Evolutionary conservation across 352 stramenopile species (phyloP), one percentile per base, ranked within the genome.

Genomic region (Globisporangium okanoganense): DNA sequence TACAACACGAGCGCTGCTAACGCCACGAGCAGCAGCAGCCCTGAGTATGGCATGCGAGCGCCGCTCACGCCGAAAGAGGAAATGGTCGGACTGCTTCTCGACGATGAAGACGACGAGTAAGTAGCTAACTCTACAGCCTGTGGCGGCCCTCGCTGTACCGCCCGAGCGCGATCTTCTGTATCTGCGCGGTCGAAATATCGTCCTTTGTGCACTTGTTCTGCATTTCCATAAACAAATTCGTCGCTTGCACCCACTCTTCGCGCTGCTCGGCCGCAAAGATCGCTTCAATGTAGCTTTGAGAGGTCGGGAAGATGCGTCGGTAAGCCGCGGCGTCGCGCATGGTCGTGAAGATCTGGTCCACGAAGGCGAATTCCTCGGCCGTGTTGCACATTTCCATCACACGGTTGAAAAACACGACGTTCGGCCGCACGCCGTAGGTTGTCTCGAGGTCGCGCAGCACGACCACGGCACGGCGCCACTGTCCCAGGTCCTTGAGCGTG

Each of bases 151-250:
- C 70, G 5, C 75, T 75, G 56, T 93, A 90, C 18, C 83, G 69
- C 16, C 83, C 83, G 14, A 93, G 65, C 10, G 78, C 82, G 44
- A 91, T 85, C 35, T 79, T 80, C 16, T 82, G 69, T 25, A 93
- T 58, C 25, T 81, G 65, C 5, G 72, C 52, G 7, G 71, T 66
- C 12, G 71, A 66, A 18, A 90, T 78, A 2, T 89, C 79, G 33
- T 90, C 83, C 8, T 65, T 65, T 40, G 60, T 54, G 31, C 66
- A 87, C 38, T 69, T 79, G 3, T 82, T 77, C 24, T 87, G 68
- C 84, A 94, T 94, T 50, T 88, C 74, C 20, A 92, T 70, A 43
- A 94, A 94, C 31, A 87, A 40, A 53, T 87, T 70, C 22, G 80
- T 90, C 22, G 84, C 84, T 20, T 62, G 49, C 9, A 79, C 71